These are phyloP conservation scores for Paraphaeosphaeria minitans DNA, from an alignment of 2,329 filamentous ascomycete species.

Conservation along the genomic window DNA sequence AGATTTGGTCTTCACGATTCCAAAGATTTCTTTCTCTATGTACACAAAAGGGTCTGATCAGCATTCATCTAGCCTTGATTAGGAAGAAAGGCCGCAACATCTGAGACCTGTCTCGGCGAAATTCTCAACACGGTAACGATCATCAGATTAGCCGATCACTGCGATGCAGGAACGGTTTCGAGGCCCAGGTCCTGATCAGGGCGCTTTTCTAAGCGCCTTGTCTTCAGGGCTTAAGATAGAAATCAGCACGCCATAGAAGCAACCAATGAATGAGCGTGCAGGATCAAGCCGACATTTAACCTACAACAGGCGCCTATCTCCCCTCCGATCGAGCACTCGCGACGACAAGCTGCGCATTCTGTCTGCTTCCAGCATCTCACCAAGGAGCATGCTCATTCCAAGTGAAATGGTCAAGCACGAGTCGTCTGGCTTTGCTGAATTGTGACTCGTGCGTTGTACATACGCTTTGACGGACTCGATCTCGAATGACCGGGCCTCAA, in stretches of 20 bases:
- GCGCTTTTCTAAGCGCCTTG: neutral
- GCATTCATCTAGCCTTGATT: conserved; percentile 1
- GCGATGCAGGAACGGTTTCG: neutral
- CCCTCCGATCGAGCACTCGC: no score
- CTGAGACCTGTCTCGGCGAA: neutral
- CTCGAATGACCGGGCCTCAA: no score
- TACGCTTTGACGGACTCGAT: no score
- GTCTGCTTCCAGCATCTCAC: no score
- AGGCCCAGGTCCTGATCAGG: neutral
- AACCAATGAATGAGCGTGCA: neutral
- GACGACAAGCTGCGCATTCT: no score
- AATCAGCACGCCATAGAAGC: neutral
- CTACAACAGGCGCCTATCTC: neutral
- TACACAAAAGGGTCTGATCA: conserved; percentile 2
- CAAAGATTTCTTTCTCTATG: conserved; percentile 1
- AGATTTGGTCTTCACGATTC: neutral
- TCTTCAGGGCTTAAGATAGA: neutral
- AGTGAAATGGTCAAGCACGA: no score
- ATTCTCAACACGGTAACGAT: neutral
- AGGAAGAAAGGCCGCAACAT: neutral
- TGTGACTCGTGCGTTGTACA: no score
- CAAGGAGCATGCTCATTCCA: no score
- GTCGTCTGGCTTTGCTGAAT: no score
- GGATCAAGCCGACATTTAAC: neutral
- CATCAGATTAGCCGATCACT: neutral